phyloP scores from a whole-genome alignment of 768 basidiomycete species.

The Termitomyces sp. region DNA sequence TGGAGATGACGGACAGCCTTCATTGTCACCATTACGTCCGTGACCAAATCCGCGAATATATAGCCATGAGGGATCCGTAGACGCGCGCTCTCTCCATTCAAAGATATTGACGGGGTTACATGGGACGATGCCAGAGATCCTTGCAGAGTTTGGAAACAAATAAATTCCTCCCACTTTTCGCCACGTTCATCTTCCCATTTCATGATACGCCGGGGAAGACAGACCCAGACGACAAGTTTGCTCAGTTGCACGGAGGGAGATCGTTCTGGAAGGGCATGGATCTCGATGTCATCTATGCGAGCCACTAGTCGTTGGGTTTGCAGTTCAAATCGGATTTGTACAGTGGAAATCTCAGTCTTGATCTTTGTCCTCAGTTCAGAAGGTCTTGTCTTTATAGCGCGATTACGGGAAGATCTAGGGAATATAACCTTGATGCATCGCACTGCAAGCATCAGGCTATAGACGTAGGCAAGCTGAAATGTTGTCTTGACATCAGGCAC shows the following conservation, averaged over 20 bases:
- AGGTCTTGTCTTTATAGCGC: conserved; percentile 5
- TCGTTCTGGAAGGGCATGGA: conserved; percentile 22
- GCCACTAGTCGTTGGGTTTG: conserved; percentile 47
- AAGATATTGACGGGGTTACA: conserved; percentile 38
- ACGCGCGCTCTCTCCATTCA: conserved; percentile 63
- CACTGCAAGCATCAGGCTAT: conserved; percentile 63
- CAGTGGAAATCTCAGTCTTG: conserved; percentile 34
- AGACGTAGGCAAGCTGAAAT: conserved; percentile 66
- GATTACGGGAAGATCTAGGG: conserved; percentile 18
- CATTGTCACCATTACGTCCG: conserved; percentile 62
- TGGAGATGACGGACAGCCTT: conserved; percentile 76
- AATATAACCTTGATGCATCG: conserved; percentile 47
- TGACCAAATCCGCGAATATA: conserved; percentile 70
- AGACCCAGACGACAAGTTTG: conserved; percentile 56
- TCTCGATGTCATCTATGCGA: conserved; percentile 40
- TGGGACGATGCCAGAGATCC: conserved; percentile 32
- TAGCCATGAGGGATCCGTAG: conserved; percentile 83
- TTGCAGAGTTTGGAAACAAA: conserved; percentile 55
- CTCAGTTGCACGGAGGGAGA: conserved; percentile 36
- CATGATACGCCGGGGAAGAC: conserved; percentile 40
- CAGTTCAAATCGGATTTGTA: conserved; percentile 49
- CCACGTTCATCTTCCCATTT: conserved; percentile 32
- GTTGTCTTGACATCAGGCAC: conserved; percentile 52
- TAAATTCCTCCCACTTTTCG: conserved; percentile 74
- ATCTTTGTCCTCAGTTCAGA: conserved; percentile 25